phyloP scores from a whole-genome alignment of 2,329 filamentous ascomycete species.

The Leptographium procerum region DNA sequence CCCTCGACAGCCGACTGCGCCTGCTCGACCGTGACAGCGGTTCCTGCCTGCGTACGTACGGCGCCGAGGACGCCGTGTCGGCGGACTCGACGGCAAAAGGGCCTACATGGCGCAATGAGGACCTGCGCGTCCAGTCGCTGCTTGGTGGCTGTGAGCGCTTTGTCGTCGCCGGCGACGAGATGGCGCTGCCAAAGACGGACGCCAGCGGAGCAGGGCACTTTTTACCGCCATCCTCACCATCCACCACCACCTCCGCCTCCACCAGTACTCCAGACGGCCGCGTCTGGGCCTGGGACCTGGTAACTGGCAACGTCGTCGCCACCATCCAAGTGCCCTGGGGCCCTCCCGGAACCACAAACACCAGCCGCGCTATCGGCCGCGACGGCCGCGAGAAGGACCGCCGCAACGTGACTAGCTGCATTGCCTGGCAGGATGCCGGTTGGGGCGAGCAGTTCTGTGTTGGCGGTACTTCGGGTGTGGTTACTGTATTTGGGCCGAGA shows the following conservation, averaged over 20 bases:
- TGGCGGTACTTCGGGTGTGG: slow-evolving; percentile 52
- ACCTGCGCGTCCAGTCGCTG: slow-evolving; percentile 62
- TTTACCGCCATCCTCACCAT: slow-evolving; percentile 12
- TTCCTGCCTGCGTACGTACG: slow-evolving; percentile 61
- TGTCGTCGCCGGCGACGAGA: slow-evolving; percentile 72
- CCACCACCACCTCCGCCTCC: slow-evolving; percentile 7
- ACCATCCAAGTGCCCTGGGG: slow-evolving; percentile 50
- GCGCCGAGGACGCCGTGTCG: no score
- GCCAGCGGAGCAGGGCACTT: no score
- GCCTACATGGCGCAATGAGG: slow-evolving; percentile 46
- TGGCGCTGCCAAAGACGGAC: slow-evolving; percentile 17
- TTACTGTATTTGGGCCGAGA: slow-evolving; percentile 45
- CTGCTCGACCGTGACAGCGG: slow-evolving; percentile 73
- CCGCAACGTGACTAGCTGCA: slow-evolving; percentile 49
- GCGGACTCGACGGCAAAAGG: background rate
- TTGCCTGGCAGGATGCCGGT: slow-evolving; percentile 51
- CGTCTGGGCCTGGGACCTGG: slow-evolving; percentile 73
- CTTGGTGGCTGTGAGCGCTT: slow-evolving; percentile 67
- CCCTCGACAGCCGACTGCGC: slow-evolving; percentile 64
- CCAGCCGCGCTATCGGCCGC: slow-evolving; percentile 42
- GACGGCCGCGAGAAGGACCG: slow-evolving; percentile 50
- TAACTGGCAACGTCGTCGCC: slow-evolving; percentile 58
- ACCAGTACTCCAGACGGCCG: slow-evolving; percentile 39
- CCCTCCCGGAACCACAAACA: slow-evolving; percentile 23
- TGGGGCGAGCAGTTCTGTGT: slow-evolving; percentile 55